Percentiles rank a stretch among this genome's conserved stretches.
Conservation (phyloP, 805 yeast species). For the Huiozyma sinensis region DNA sequence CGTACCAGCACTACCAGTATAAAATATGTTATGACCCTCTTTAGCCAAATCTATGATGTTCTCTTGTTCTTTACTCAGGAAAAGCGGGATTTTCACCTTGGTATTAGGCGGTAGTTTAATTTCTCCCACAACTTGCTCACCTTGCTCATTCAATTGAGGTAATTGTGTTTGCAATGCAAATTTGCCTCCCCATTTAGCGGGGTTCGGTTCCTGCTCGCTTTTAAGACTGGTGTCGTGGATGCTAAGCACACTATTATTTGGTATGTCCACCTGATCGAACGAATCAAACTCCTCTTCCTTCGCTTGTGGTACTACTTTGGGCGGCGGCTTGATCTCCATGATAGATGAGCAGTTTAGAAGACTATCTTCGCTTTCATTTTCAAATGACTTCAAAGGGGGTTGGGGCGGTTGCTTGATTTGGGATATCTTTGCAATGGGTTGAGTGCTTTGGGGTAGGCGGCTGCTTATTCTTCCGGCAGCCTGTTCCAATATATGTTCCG, state of each 20-base stretch:
- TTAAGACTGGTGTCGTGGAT: not conserved
- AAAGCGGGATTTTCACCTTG: constrained; percentile 22
- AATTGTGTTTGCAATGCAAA: constrained; percentile 26
- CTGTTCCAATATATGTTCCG: not conserved
- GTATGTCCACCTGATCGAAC: not conserved
- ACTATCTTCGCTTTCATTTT: not conserved
- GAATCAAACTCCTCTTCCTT: not conserved
- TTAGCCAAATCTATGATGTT: constrained; percentile 54
- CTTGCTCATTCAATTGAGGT: constrained; percentile 8
- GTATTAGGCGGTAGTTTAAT: constrained; percentile 14
- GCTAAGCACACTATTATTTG: not conserved
- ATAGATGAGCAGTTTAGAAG: too few species aligned
- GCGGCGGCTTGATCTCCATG: not conserved
- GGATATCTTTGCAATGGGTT: not conserved
- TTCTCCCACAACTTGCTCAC: constrained; percentile 7
- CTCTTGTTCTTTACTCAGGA: constrained; percentile 51
- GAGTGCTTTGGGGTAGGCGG: not conserved
- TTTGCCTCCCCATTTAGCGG: constrained; percentile 12
- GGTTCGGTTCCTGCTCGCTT: not conserved
- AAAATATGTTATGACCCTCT: constrained; percentile 62
- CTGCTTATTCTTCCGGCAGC: not conserved
- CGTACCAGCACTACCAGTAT: constrained; percentile 87
- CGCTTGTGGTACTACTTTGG: not conserved
- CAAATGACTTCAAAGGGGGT: not conserved
- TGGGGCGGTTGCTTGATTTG: not conserved